These are phyloP conservation scores for Boletus speciosus DNA, from an alignment of 768 basidiomycete genomes.

Conservation along the genomic window DNA sequence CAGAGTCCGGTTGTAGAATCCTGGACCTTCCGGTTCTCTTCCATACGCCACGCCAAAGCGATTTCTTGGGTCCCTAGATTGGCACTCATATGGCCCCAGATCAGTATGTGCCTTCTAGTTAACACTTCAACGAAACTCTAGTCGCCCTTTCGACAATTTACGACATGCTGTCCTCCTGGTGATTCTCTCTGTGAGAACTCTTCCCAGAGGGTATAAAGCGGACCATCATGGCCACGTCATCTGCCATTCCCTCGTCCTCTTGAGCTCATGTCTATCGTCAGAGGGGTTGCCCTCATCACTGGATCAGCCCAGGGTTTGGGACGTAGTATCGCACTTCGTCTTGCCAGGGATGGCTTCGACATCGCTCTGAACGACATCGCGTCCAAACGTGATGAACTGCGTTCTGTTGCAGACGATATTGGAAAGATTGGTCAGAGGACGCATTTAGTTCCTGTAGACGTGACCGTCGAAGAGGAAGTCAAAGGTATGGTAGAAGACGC, in stretches of 20 bases:
- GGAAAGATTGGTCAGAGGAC: constrained; percentile 11
- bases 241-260: background rate
- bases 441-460: constrained; percentile 14
- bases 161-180: background rate
- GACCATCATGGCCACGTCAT: background rate
- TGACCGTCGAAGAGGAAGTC: constrained; percentile 4
- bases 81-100: no score
- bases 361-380: constrained; percentile 29
- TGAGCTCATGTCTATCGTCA: constrained; percentile 12
- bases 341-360: constrained; percentile 24
- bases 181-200: no score
- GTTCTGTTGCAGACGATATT: constrained; percentile 10
- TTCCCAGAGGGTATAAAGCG: background rate
- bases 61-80: no score
- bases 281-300: constrained; percentile 31
- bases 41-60: no score
- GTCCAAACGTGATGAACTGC: constrained; percentile 11
- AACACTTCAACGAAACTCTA: no score
- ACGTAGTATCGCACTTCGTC: constrained; percentile 14
- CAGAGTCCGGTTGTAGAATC: no score
- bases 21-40: no score
- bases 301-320: constrained; percentile 33
- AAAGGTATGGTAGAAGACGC: constrained; percentile 2
- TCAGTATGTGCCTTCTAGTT: no score
- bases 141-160: background rate